These are phyloP conservation scores for Picea glauca DNA, from an alignment of 75 land plant genomes.

Conservation along the genomic window DNA sequence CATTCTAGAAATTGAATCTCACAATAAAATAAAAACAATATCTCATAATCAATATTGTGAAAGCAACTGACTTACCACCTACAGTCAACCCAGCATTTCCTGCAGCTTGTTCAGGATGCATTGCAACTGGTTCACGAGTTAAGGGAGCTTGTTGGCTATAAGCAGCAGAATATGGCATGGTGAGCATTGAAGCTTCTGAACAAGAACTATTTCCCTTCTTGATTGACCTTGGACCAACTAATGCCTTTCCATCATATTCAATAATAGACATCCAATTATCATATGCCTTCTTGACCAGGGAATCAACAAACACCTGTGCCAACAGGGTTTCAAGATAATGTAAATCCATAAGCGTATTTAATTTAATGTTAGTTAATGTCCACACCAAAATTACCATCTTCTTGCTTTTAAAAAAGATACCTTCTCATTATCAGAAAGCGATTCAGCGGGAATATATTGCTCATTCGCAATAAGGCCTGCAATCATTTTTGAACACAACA, in stretches of 20 bases:
- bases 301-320: constrained; percentile 68
- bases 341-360: not conserved
- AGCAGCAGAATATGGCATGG: constrained; percentile 20
- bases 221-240: constrained; percentile 24
- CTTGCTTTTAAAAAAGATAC: constrained; percentile 18
- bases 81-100: constrained; percentile 15
- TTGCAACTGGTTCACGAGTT: constrained; percentile 10
- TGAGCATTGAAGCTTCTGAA: constrained; percentile 11
- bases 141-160: constrained; percentile 31
- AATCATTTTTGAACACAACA: constrained; percentile 78
- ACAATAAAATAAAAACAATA: not conserved
- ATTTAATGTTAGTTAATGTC: not conserved
- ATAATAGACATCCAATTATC: constrained; percentile 77
- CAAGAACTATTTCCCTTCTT: constrained; percentile 19
- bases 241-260: constrained; percentile 79
- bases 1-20: not conserved
- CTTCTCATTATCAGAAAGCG: constrained; percentile 81
- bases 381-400: not conserved
- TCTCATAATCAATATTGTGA: not conserved
- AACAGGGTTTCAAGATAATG: not conserved
- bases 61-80: constrained; percentile 35
- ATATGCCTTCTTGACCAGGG: constrained; percentile 81
- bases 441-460: constrained; percentile 64
- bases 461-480: constrained; percentile 66
- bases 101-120: constrained; percentile 23